Conservation (phyloP, 1,284 basidiomycete genomes). For the Rhodotorula sp. region DNA sequence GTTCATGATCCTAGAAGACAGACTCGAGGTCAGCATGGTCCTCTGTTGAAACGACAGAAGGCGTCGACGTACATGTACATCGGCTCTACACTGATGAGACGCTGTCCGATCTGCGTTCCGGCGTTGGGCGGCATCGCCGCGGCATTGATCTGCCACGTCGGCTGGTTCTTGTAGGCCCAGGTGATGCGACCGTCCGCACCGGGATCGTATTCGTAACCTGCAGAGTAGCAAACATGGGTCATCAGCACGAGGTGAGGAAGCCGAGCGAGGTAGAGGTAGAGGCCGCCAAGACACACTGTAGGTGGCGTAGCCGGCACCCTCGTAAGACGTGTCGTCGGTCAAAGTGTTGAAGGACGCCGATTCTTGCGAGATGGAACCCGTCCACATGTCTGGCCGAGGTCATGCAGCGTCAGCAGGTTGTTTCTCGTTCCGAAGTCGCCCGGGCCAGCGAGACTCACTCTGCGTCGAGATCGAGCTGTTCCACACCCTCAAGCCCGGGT, state of each 20-base stretch:
- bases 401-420: background rate
- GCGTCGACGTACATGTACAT: slow-evolving; percentile 58
- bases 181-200: slow-evolving; percentile 54
- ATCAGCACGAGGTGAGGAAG: no score
- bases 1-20: slow-evolving; percentile 23
- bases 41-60: background rate
- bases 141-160: slow-evolving; percentile 73
- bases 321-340: slow-evolving; percentile 35
- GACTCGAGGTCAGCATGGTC: no score
- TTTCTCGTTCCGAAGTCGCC: slow-evolving; percentile 49
- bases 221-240: no score
- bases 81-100: slow-evolving; percentile 65
- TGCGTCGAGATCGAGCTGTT: slow-evolving; percentile 55
- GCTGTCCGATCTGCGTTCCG: slow-evolving; percentile 63
- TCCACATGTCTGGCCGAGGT: slow-evolving; percentile 28
- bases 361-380: slow-evolving; percentile 39
- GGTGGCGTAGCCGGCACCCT: slow-evolving; percentile 34
- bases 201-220: slow-evolving; percentile 34
- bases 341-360: slow-evolving; percentile 38
- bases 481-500: slow-evolving; percentile 53
- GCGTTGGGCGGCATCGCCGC: slow-evolving; percentile 68
- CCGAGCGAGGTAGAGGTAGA: background rate
- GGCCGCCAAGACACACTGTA: slow-evolving; percentile 9
- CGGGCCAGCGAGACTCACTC: slow-evolving; percentile 56
- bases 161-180: slow-evolving; percentile 66